Evolutionary conservation across 805 yeast genomes (phyloP).

Genomic region (Metschnikowia dekortorum): DNA sequence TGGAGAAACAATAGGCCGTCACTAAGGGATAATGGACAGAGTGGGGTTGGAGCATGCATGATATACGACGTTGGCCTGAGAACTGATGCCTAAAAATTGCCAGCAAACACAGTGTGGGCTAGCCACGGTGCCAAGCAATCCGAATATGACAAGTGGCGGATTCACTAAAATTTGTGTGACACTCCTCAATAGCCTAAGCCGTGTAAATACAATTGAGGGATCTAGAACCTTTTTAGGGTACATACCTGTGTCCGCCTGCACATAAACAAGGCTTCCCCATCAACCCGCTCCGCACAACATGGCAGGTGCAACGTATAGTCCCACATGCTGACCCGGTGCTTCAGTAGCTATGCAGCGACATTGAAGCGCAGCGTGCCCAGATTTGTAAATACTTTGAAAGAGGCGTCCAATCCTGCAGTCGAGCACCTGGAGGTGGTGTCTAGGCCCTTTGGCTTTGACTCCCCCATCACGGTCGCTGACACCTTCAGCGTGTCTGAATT

Average conservation of each 20-base stretch:
- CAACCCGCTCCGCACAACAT: background rate
- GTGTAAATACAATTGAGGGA: no score
- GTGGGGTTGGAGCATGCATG: no score
- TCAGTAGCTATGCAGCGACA: constrained; percentile 6
- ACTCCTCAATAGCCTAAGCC: no score
- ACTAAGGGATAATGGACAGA: no score
- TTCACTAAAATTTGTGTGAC: no score
- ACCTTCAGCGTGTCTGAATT: constrained; percentile 16
- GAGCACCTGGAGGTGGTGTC: constrained; percentile 26
- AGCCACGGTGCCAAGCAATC: no score
- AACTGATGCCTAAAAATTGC: no score
- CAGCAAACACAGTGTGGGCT: no score
- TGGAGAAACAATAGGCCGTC: no score
- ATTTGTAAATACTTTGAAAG: constrained; percentile 32
- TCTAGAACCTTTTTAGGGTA: no score
- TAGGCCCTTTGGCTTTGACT: constrained; percentile 38
- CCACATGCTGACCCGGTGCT: constrained; percentile 5
- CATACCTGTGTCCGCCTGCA: background rate
- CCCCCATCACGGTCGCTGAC: constrained; percentile 15
- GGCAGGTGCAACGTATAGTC: background rate
- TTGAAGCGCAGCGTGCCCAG: constrained; percentile 24
- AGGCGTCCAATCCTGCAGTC: constrained; percentile 38
- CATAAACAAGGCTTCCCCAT: background rate
- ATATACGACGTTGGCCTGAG: no score
- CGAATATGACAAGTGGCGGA: no score